Conservation (phyloP, 352 stramenopile genomes). For the Phytophthora meadii region DNA sequence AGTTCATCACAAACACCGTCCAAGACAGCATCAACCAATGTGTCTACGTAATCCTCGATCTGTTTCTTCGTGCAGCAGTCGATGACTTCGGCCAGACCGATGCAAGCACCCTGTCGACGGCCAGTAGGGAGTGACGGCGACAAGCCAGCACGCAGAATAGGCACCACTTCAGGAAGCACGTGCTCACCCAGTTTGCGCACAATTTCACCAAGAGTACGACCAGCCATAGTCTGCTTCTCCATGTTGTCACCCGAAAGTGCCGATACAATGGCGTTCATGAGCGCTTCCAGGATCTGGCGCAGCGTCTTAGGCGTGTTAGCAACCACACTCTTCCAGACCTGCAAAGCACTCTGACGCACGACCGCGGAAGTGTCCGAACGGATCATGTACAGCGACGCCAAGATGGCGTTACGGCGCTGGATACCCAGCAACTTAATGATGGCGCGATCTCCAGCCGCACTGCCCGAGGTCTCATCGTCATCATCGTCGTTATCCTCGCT, state of each 20-base stretch:
- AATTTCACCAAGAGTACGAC: conserved; percentile 97
- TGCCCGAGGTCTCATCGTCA: conserved; percentile 85
- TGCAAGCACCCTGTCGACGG: conserved; percentile 95
- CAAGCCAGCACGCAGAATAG: conserved; percentile 96
- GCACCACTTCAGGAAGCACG: conserved; percentile 98
- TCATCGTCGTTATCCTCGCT: conserved; percentile 67
- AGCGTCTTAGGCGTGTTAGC: conserved; percentile 97
- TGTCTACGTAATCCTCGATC: conserved; percentile 97
- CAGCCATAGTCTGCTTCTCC: conserved; percentile 92
- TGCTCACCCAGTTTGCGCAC: conserved; percentile 99
- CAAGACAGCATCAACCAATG: conserved; percentile 97
- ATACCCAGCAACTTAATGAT: conserved; percentile 94
- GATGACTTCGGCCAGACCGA: conserved; percentile 98
- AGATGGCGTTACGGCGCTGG: conserved; percentile 94
- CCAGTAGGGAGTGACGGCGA: conserved; percentile 63
- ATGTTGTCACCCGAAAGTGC: conserved; percentile 92
- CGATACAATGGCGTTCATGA: conserved; percentile 97
- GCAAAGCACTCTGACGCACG: conserved; percentile 96
- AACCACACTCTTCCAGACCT: conserved; percentile 99
- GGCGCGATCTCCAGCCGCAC: conserved; percentile 80
- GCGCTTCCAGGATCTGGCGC: conserved; percentile 96
- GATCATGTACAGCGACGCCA: conserved; percentile 98
- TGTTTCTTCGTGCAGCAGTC: conserved; percentile 96
- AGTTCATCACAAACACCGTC: conserved; percentile 97
- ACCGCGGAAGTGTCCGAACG: conserved; percentile 96